Evolutionary conservation across 1,139 yeast genomes (phyloP).

Genomic region (Debaryomyces psychrophilus): DNA sequence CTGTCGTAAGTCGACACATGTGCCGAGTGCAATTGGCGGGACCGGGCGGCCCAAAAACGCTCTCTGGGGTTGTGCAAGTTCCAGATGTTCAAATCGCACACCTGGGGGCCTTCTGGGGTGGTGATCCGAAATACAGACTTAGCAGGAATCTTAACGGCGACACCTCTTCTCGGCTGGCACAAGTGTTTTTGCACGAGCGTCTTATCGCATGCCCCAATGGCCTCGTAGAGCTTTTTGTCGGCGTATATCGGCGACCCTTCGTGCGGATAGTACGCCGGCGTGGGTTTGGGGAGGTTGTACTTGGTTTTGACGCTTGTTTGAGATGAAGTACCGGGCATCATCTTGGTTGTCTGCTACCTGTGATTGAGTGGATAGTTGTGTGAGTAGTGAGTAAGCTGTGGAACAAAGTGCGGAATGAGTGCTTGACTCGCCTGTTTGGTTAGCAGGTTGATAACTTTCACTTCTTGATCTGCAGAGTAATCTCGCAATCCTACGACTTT

Average conservation of each 20-base stretch:
- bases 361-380: neutral
- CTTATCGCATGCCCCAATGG: conserved; percentile 46
- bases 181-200: conserved; percentile 38
- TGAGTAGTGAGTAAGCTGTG: neutral
- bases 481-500: too few species aligned
- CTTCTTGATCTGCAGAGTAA: too few species aligned
- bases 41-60: conserved; percentile 69
- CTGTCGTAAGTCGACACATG: conserved; percentile 66
- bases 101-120: conserved; percentile 72
- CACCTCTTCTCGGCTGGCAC: conserved; percentile 58
- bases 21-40: conserved; percentile 67
- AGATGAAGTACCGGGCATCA: conserved; percentile 25
- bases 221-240: conserved; percentile 47
- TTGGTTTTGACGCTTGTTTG: conserved; percentile 45
- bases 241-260: conserved; percentile 57
- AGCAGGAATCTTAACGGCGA: conserved; percentile 64
- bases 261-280: conserved; percentile 61
- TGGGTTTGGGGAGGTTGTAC: conserved; percentile 51
- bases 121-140: conserved; percentile 60
- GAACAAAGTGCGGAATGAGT: too few species aligned
- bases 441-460: too few species aligned
- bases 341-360: neutral
- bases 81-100: conserved; percentile 71
- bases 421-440: too few species aligned
- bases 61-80: conserved; percentile 62